Evolutionary conservation across 768 basidiomycete species (phyloP).

Genomic region (Kwoniella newhampshirensis): DNA sequence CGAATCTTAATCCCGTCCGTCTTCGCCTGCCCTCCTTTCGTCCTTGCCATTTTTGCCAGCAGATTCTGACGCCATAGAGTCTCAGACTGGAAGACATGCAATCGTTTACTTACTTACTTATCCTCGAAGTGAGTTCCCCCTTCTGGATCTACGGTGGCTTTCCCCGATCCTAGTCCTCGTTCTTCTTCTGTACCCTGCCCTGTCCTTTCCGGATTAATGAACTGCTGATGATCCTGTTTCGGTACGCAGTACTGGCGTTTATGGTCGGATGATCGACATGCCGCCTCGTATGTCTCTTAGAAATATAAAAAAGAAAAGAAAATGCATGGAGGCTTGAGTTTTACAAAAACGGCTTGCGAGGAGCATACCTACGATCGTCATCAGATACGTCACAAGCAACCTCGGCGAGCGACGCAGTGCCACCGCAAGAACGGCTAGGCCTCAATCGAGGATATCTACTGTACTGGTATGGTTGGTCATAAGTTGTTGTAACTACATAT

Average conservation of each 20-base stretch:
- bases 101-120: constrained; percentile 40
- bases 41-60: too few relatives aligned
- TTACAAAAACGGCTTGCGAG: too few relatives aligned
- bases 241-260: constrained; percentile 31
- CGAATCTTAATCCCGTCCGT: background rate
- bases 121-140: constrained; percentile 39
- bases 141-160: background rate
- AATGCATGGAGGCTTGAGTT: too few relatives aligned
- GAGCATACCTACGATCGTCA: too few relatives aligned
- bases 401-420: too few relatives aligned
- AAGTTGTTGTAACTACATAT: too few relatives aligned
- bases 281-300: constrained; percentile 16
- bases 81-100: constrained; percentile 47
- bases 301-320: background rate
- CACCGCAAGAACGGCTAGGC: too few relatives aligned
- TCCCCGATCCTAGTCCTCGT: background rate
- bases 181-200: background rate
- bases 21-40: too few relatives aligned
- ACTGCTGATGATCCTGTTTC: background rate
- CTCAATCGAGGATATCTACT: too few relatives aligned
- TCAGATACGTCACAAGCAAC: too few relatives aligned
- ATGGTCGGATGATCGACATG: constrained; percentile 33
- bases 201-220: background rate
- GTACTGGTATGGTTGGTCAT: too few relatives aligned
- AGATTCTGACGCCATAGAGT: too few relatives aligned